Evolutionary conservation across 805 yeast species (phyloP), one percentile per base, ranked within the genome.

Genomic region (Zygosaccharomyces siamensis): DNA sequence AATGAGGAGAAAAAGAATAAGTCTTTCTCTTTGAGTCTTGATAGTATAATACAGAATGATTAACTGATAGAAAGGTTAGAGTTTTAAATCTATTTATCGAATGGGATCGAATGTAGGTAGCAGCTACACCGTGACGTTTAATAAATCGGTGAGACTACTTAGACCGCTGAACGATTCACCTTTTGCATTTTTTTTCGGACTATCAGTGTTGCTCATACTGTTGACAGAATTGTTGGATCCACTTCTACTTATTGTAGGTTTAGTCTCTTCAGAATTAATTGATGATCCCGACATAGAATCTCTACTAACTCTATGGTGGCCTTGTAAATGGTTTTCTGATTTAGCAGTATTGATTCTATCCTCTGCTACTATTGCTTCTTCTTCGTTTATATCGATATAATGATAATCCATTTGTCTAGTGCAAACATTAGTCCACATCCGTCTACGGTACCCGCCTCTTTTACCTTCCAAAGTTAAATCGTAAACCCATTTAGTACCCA

Each of bases 401-500:
- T 53, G 46, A 21, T 48, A 26, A 7, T 60, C 60, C 14, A 53
- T 52, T 16, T 51, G 41, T 46, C 74, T 59, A 0, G 57, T 54
- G 27, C 70, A 71, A 6, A 58, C 52, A 46, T 87, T 66, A 2
- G 78, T 67, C 90, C 90, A 84, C 63, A 89, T 73, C 59, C 92
- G 72, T 60, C 92, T 72, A 55, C 90, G 71, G 59, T 71, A 76
- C 37, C 67, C 56, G 3, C 67, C 67, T 33, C 66, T 59, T 7
- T 56, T 55, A 4, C 65, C 62, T 35, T 64, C 69, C 7, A 62
- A 40, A 39, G 63, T 62, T 33, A 65, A 61, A 63, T 88, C 96
- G 63, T 88, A 88, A 16, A 86, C 92, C 96, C 96, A 88, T 64
- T 88, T 88, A 36, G 84, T 86, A 48, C 81, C 89, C 26, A 77